Evolutionary conservation across 768 basidiomycete species (phyloP), one percentile per base, ranked within the genome.

Genomic region (Lactifluus echinatus): DNA sequence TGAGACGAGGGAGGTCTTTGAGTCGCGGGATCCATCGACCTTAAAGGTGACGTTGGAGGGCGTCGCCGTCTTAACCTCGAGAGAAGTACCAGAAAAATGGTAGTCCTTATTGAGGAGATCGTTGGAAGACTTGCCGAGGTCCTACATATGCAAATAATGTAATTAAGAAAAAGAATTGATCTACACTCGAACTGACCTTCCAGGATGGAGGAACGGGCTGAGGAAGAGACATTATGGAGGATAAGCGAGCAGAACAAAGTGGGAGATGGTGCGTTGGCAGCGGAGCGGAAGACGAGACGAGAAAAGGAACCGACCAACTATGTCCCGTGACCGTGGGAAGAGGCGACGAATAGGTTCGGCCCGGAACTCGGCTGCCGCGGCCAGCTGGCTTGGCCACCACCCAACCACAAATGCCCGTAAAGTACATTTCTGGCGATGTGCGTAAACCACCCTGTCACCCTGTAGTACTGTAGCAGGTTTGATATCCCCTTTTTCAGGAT

Each of bases 151-250:
- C 42, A 36, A 34, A 42, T 1, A 47, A 12, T 15, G 55, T 50
- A 11, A 31, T 33, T 31, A 51, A 14, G 44, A 44, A 29, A 52
- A 28, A 14, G 39, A 43, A 5, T 17, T 21, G 29, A 28, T 2
- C 12, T n/a, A n/a, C 14, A 48, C 46, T 36, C 10, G 48, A 48
- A 36, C 34, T n/a, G 70, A 87, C 93, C 84, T 94, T 94, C 93
- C 93, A 96, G 69, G 90, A 93, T 57, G 93, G 93, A 72, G 93
- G 93, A 66, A 96, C 93, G 62, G 93, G 91, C 69, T 95, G 93
- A 71, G 93, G 90, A 67, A 92, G 79, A 71, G 90, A 89, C 90
- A 92, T 93, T 74, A n/a, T 26, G 28, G 37, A 26, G 4, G 49
- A 33, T 4, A 49, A 50, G 26, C 17, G 15, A 15, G 34, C 15